Conservation (phyloP, 2,329 filamentous ascomycete species). For the Tolypocladium nubicola region DNA sequence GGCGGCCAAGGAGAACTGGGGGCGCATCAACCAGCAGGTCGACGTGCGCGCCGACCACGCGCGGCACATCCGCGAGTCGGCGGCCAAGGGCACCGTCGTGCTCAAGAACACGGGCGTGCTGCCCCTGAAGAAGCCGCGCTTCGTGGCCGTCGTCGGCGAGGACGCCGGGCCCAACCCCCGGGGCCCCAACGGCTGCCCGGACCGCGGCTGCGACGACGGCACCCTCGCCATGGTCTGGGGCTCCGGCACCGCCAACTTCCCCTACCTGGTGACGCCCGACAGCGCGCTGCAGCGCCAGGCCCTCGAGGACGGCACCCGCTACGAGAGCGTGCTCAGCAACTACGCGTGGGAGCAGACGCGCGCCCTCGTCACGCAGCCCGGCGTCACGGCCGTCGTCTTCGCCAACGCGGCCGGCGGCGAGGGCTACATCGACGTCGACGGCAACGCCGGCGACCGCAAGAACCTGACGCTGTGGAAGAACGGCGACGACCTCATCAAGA, state of each 20-base stretch:
- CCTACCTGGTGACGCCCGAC: slow-evolving; percentile 67
- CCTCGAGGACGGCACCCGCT: slow-evolving; percentile 42
- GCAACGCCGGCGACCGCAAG: slow-evolving; percentile 79
- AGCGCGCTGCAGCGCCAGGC: slow-evolving; percentile 57
- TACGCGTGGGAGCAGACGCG: slow-evolving; percentile 51
- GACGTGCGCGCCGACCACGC: slow-evolving; percentile 74
- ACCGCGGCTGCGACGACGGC: slow-evolving; percentile 51
- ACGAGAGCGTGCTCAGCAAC: slow-evolving; percentile 60
- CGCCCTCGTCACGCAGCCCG: slow-evolving; percentile 48
- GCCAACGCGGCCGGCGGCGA: slow-evolving; percentile 83
- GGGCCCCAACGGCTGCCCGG: slow-evolving; percentile 70
- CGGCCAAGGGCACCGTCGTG: slow-evolving; percentile 72
- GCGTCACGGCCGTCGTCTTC: slow-evolving; percentile 72
- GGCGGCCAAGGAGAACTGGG: slow-evolving; percentile 48
- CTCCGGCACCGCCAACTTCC: slow-evolving; percentile 62
- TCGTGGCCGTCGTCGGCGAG: slow-evolving; percentile 68
- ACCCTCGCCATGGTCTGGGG: slow-evolving; percentile 73
- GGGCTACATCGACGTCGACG: slow-evolving; percentile 73
- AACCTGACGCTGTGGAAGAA: slow-evolving; percentile 85
- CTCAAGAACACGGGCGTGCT: slow-evolving; percentile 75
- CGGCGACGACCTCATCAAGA: slow-evolving; percentile 72
- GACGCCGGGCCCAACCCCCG: slow-evolving; percentile 67
- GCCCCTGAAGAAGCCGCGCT: slow-evolving; percentile 69
- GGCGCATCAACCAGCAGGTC: slow-evolving; percentile 68
- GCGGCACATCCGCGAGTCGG: slow-evolving; percentile 62